Evolutionary conservation across 257 asterid species (phyloP).

Genomic region (Rauvolfia tetraphylla): DNA sequence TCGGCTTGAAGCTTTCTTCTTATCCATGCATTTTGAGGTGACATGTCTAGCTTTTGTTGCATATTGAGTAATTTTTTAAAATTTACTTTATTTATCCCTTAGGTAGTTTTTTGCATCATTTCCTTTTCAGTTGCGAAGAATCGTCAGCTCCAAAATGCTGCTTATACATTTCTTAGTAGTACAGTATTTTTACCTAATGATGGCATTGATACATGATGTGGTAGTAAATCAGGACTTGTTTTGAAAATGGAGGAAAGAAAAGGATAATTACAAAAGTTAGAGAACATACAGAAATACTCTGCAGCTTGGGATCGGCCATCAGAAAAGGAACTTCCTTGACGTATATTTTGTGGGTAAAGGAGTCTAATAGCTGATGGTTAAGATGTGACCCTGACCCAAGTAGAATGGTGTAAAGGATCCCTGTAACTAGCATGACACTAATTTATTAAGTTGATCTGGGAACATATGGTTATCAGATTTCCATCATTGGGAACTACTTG

Average conservation of each 20-base stretch:
- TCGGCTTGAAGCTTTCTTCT: constrained; percentile 11
- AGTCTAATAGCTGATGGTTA: background rate
- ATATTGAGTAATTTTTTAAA: background rate
- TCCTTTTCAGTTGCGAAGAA: background rate
- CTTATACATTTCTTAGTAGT: background rate
- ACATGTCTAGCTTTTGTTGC: background rate
- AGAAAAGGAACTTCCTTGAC: background rate
- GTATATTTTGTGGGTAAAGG: background rate
- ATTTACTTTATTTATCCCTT: background rate
- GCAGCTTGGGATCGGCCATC: background rate
- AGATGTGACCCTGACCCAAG: background rate
- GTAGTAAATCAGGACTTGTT: background rate
- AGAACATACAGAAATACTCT: background rate
- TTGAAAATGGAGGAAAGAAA: background rate
- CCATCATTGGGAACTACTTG: background rate
- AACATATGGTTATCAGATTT: background rate
- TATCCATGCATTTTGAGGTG: background rate
- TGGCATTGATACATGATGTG: background rate
- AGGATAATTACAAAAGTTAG: background rate
- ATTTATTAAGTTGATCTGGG: background rate
- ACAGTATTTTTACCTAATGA: background rate
- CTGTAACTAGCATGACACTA: background rate
- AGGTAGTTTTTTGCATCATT: background rate
- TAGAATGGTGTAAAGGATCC: background rate
- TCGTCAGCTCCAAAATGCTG: background rate